Conservation (phyloP, 352 stramenopile genomes). For the Phytophthora fragariae region DNA sequence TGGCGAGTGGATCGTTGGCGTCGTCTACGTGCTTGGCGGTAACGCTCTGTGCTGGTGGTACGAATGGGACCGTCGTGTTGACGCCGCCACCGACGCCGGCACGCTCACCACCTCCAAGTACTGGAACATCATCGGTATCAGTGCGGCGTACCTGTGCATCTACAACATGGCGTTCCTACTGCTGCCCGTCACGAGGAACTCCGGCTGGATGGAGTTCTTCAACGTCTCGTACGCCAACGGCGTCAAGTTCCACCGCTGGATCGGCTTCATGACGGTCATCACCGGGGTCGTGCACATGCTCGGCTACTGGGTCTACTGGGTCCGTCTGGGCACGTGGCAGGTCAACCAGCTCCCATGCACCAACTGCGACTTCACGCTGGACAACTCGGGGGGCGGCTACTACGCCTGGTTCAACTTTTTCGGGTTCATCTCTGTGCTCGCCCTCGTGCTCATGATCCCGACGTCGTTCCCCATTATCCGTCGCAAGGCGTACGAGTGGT, state of each 20-base stretch:
- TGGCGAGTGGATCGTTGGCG: constrained; percentile 69
- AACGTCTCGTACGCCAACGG: constrained; percentile 69
- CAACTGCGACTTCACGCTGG: constrained; percentile 53
- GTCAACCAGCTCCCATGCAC: constrained; percentile 59
- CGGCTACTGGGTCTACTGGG: constrained; percentile 61
- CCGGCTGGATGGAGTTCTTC: constrained; percentile 75
- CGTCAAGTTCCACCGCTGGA: constrained; percentile 71
- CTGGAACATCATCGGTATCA: constrained; percentile 63
- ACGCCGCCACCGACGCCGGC: constrained; percentile 33
- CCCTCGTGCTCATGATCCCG: constrained; percentile 62
- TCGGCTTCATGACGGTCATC: constrained; percentile 64
- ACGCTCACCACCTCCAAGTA: constrained; percentile 64
- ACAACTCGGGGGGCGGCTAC: constrained; percentile 52
- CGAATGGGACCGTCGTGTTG: constrained; percentile 57
- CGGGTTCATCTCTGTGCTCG: constrained; percentile 53
- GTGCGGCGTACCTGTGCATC: constrained; percentile 59
- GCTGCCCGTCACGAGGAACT: constrained; percentile 64
- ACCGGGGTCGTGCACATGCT: constrained; percentile 57
- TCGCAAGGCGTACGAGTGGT: constrained; percentile 63
- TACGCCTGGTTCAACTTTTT: constrained; percentile 77
- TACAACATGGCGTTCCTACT: constrained; percentile 83
- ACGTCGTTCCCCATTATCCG: constrained; percentile 64
- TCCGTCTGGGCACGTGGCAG: constrained; percentile 49
- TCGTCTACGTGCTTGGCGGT: constrained; percentile 62
- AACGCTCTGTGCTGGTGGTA: constrained; percentile 72